Evolutionary conservation across 495 filamentous ascomycete genomes (phyloP), one percentile per base, ranked within the genome.

Genomic region (Parathielavia hyrcaniae): DNA sequence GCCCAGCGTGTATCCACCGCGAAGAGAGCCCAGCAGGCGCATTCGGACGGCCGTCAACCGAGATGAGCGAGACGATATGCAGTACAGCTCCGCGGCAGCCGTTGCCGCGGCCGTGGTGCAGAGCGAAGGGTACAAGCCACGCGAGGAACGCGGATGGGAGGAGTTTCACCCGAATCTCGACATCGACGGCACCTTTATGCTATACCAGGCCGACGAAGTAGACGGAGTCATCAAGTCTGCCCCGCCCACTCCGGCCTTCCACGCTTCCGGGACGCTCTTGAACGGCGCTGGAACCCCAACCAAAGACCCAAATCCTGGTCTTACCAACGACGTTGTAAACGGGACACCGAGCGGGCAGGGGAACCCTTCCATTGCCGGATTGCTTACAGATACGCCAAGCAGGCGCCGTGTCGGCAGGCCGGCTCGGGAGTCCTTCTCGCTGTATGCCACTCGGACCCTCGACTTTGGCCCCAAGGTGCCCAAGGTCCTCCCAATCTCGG

Each of bases 121-220:
- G 61, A 90, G 86, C 59, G 92, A 97, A 74, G 90, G 90, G 16
- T 97, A 96, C 73, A 97, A 99, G 68, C 93, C 93, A 4, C 80
- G 93, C 57, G 93, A 99, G 70, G 93, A 99, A 72, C 85, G 91
- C 55, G 88, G 89, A 14, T 99, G 91, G 88, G 89, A 95, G 65
- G 95, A 97, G 71, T 97, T 96, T 54, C 93, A 99, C 70, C 91
- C 87, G 13, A 87, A 96, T 64, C 80, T 99, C 36, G 91, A 97
- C 70, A 87, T 95, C 58, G 89, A 93, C 48, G 79, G 78, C 30
- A 81, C 77, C 17, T 84, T 97, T 50, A 82, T 83, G 40, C 77
- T 96, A 3, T 93, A 92, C 69, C 81, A 79, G 39, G 82, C 91
- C 10, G 83, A 91, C 57, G 88, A 96, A 50, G 87, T 97, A 16